These are phyloP conservation scores for Geosmithia flava DNA, from an alignment of 2,329 filamentous ascomycete genomes.

Conservation along the genomic window DNA sequence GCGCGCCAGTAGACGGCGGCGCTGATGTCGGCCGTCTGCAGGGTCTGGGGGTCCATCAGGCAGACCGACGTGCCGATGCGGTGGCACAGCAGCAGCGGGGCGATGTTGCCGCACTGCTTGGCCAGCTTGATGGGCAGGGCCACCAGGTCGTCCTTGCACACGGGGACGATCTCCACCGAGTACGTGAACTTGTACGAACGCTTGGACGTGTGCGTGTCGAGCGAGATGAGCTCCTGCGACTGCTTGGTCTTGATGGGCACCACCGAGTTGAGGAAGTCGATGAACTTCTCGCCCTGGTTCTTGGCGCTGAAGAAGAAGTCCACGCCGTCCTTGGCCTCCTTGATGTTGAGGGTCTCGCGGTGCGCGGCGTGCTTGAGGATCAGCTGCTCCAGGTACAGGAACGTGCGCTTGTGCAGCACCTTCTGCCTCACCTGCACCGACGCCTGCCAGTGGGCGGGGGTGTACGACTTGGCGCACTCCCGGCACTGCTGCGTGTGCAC, in stretches of 20 bases:
- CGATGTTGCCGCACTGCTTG: slow-evolving; percentile 77
- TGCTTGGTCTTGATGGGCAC: slow-evolving; percentile 70
- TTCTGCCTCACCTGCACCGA: slow-evolving; percentile 94
- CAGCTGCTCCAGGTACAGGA: slow-evolving; percentile 70
- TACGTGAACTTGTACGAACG: slow-evolving; percentile 94
- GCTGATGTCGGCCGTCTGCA: slow-evolving; percentile 80
- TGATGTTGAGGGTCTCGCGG: slow-evolving; percentile 93
- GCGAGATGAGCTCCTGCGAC: slow-evolving; percentile 71
- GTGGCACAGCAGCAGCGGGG: slow-evolving; percentile 74
- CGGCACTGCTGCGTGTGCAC: slow-evolving; percentile 88
- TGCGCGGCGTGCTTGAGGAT: slow-evolving; percentile 92
- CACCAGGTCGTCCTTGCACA: slow-evolving; percentile 97
- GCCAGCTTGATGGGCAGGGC: slow-evolving; percentile 82
- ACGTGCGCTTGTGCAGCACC: slow-evolving; percentile 81
- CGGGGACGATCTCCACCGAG: slow-evolving; percentile 79
- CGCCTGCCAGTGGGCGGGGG: slow-evolving; percentile 89
- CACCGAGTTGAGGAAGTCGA: slow-evolving; percentile 80
- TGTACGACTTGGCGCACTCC: slow-evolving; percentile 92
- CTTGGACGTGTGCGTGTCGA: slow-evolving; percentile 80
- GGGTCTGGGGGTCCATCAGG: slow-evolving; percentile 77
- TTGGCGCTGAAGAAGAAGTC: slow-evolving; percentile 89
- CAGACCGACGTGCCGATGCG: slow-evolving; percentile 83
- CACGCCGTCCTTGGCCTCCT: slow-evolving; percentile 87
- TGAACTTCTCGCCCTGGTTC: slow-evolving; percentile 85
- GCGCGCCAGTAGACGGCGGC: slow-evolving; percentile 80